Evolutionary conservation across 176 grass and related monocot genomes (phyloP), one percentile per base, ranked within the genome.

Genomic region (Lolium perenne): DNA sequence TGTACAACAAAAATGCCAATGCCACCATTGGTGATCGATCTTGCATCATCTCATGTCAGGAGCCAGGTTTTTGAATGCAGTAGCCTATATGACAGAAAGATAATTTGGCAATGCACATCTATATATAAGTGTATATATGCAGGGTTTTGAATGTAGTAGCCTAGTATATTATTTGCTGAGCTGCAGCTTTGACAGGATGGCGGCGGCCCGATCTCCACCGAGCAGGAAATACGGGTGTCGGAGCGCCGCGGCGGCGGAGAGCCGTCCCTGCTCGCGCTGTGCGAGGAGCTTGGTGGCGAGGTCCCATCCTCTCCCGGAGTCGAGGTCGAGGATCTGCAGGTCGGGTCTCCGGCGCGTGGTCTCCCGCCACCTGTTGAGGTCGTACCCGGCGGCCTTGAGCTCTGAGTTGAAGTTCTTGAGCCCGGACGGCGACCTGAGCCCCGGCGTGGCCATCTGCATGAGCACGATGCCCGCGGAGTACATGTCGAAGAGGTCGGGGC

Each of bases 401-500:
- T 96, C 92, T 6, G 92, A 47, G 84, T 99, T 99, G 91, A 99
- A 99, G 85, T 92, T 94, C 89, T 91, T 99, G 84, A 99, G 92
- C 55, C 92, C 88, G 22, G 88, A 61, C 3, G 80, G 18, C 1
- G 94, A 82, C 75, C 97, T 86, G 72, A 99, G 88, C 11, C 65
- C 80, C 38, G 97, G 97, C 10, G 89, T 57, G 4, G 97, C 94
- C 97, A 99, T 96, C 88, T 99, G 97, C 94, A 99, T 99, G 64
- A 99, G 74, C 84, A 92, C 89, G 20, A 99, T 93, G 59, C 97
- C 97, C 8, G 97, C 97, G 22, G 97, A 99, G 88, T 99, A 99
- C 94, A 91, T 96, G 89, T 96, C 97, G 78, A 99, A 99, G 74
- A 99, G 88, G 88, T 99, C 94, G 9, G 97, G 97, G 71, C 66